Base-by-base conservation (phyloP, 2,329 filamentous ascomycete species). In the Ascochyta pisi region DNA sequence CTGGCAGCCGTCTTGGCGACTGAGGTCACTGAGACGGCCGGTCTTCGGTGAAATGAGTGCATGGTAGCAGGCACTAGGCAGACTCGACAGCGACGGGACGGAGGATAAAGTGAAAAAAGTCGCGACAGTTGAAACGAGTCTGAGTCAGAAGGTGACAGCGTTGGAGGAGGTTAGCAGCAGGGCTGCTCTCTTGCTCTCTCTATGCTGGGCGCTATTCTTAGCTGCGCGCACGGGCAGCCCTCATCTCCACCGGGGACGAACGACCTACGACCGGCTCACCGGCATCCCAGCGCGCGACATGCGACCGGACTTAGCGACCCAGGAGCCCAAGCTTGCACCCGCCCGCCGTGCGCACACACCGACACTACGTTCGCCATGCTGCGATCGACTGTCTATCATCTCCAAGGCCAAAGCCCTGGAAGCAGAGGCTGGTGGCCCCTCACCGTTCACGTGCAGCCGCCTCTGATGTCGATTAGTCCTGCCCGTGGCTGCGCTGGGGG, bases 311-410 rank as follows among this genome's bases (percentile, higher is more conserved):
- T 56, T 50, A 47, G 50, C 50, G 50, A 53, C 37, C 50, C 43
- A 54, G 24, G 8, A 33, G 53, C 53, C 53, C 47, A 50, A 56
- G 53, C 47, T 41, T 34, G 42, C 53, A 56, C 41, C 53, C 53
- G 48, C 40, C 39, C 24, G 8, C 19, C 19, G 19, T 19, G 19
- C 50, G 51, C 42, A 51, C 52, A 52, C 52, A 59, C 50, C 50
- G 58, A 58, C 54, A 55, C 57, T 57, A 55, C 50, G 58, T 62
- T 55, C 50, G 40, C 59, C 58, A 60, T 64, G 54, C 58, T 63
- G 59, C 59, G 66, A 67, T 67, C 66, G 60, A 54, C 64, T 55
- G 63, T 54, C 60, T 47, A 66, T 66, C 64, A 64, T 59, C 57
- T 61, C 64, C 63, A 62, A 61, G 49, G 64, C 66, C 58, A 56